Evolutionary conservation across 345 rosid species (phyloP).

Genomic region (Acer negundo): DNA sequence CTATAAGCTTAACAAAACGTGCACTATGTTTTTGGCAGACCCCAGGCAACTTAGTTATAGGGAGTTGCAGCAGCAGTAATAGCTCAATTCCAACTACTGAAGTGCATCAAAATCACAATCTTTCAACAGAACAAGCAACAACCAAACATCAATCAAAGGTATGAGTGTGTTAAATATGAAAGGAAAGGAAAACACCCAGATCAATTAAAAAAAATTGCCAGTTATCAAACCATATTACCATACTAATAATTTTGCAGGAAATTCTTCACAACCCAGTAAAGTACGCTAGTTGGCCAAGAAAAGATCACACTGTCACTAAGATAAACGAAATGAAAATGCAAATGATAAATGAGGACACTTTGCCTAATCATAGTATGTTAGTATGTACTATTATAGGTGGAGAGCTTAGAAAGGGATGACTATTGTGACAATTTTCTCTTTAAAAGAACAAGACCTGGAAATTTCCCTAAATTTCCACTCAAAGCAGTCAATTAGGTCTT

Average conservation of each 20-base stretch:
- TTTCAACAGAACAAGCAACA: neutral
- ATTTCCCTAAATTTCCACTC: neutral
- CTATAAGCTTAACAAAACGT: neutral
- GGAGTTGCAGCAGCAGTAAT: neutral
- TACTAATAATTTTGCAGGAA: neutral
- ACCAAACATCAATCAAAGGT: neutral
- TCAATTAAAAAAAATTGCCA: neutral
- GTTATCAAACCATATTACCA: neutral
- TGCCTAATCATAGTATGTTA: too few species aligned
- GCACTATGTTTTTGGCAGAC: neutral
- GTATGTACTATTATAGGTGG: too few species aligned
- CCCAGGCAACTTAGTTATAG: neutral
- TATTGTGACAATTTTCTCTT: too few species aligned
- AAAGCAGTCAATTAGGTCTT: neutral
- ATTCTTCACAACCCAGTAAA: slow-evolving; percentile 1
- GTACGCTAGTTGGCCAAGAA: too few species aligned
- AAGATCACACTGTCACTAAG: neutral
- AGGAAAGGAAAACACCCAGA: neutral
- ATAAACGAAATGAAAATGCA: neutral
- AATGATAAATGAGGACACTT: neutral
- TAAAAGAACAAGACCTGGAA: too few species aligned
- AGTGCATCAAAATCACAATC: neutral
- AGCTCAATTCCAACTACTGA: slow-evolving; percentile 9
- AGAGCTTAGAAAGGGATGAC: too few species aligned
- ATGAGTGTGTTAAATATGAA: too few species aligned